A percentile compares a stretch with the other conserved stretches of the same genome.
Evolutionary conservation across 306 rosid genomes (phyloP).

Genomic region (Morella rubra): DNA sequence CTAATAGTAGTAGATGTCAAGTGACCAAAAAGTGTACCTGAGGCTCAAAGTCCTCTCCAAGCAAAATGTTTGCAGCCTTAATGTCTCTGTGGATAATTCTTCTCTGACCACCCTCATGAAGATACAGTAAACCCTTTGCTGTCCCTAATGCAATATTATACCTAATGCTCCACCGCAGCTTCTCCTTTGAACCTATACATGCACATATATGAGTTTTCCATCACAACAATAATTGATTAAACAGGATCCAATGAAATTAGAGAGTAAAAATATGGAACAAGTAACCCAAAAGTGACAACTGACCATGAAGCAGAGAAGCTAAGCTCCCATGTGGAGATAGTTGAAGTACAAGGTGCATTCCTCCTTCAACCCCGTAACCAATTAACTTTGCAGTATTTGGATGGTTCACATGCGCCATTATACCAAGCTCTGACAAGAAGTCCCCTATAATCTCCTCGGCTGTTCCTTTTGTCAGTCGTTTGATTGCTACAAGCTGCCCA

Average conservation of each 20-base stretch:
- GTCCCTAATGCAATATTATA: constrained; percentile 83
- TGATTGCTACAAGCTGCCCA: constrained; percentile 73
- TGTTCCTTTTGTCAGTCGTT: constrained; percentile 68
- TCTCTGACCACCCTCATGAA: constrained; percentile 89
- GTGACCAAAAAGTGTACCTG: constrained; percentile 53
- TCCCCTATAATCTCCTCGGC: constrained; percentile 73
- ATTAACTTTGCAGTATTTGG: constrained; percentile 82
- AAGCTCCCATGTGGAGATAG: constrained; percentile 86
- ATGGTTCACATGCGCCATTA: constrained; percentile 88
- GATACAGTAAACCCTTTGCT: constrained; percentile 75
- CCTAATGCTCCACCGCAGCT: constrained; percentile 72
- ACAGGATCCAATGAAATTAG: background rate
- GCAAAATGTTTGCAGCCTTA: constrained; percentile 95
- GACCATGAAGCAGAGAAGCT: constrained; percentile 83
- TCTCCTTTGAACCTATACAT: constrained; percentile 65
- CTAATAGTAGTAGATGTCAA: background rate
- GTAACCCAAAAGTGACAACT: constrained; percentile 1
- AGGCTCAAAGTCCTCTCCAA: constrained; percentile 73
- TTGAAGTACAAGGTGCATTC: constrained; percentile 86
- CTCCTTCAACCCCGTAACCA: constrained; percentile 96
- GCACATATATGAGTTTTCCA: background rate
- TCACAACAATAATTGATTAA: background rate
- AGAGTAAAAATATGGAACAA: background rate
- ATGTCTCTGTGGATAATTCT: constrained; percentile 96
- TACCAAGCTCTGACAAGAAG: constrained; percentile 85